Evolutionary conservation across 805 yeast species (phyloP).

Genomic region (Candida argentea): DNA sequence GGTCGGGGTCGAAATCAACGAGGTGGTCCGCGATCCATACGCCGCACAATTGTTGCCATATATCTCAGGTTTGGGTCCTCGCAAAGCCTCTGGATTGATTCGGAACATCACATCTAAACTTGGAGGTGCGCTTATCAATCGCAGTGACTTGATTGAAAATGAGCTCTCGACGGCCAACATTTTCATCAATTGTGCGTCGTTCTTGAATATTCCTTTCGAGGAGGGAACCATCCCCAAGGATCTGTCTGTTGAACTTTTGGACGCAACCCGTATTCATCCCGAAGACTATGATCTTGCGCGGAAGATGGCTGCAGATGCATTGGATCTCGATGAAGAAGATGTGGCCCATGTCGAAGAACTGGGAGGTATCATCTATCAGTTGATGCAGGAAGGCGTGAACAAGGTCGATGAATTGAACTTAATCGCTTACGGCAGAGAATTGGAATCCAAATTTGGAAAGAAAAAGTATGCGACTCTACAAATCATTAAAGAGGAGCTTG

Average conservation of each 20-base stretch:
- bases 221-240: constrained; percentile 44
- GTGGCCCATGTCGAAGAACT: constrained; percentile 68
- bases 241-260: constrained; percentile 69
- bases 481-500: constrained; percentile 77
- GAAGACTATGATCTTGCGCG: constrained; percentile 95
- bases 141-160: constrained; percentile 78
- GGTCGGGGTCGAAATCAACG: constrained; percentile 91
- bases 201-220: constrained; percentile 67
- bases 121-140: constrained; percentile 51
- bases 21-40: constrained; percentile 70
- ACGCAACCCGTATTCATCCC: constrained; percentile 94
- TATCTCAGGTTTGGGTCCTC: constrained; percentile 88
- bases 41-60: constrained; percentile 63
- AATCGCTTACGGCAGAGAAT: constrained; percentile 87
- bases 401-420: constrained; percentile 79
- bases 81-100: constrained; percentile 82
- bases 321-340: constrained; percentile 93
- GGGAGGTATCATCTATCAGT: constrained; percentile 70
- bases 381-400: constrained; percentile 59
- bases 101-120: constrained; percentile 61
- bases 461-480: constrained; percentile 71
- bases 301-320: constrained; percentile 96
- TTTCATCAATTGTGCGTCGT: constrained; percentile 87
- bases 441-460: constrained; percentile 62
- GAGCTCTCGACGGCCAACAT: constrained; percentile 70